These are phyloP conservation scores for Monosporozyma aerobia DNA, from an alignment of 805 yeast species.

Conservation along the genomic window DNA sequence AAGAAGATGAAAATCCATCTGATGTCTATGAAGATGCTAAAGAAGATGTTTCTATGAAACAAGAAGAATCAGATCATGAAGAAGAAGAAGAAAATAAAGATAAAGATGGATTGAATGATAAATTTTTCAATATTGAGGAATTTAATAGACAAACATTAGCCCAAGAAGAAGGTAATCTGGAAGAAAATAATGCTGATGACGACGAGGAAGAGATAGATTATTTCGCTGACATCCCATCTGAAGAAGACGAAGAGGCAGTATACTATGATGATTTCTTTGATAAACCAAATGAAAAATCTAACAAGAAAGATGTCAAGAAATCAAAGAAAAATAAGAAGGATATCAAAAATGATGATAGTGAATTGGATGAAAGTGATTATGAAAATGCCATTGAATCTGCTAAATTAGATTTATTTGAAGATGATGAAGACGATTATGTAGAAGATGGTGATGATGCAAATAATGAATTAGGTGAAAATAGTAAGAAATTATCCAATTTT, in stretches of 20 bases:
- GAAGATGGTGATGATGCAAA: slow-evolving; percentile 17
- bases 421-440: slow-evolving; percentile 19
- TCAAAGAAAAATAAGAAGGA: not conserved
- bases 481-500: slow-evolving; percentile 49
- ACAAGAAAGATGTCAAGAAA: slow-evolving; percentile 1
- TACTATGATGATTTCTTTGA: slow-evolving; percentile 64
- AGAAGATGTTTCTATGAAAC: slow-evolving; percentile 7
- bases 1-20: slow-evolving; percentile 16
- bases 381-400: slow-evolving; percentile 51
- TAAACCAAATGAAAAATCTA: slow-evolving; percentile 16
- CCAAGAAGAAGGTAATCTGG: slow-evolving; percentile 43
- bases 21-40: not conserved
- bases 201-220: slow-evolving; percentile 46
- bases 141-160: slow-evolving; percentile 69
- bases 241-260: slow-evolving; percentile 44
- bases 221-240: slow-evolving; percentile 45
- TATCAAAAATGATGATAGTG: slow-evolving; percentile 8
- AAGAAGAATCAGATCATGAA: slow-evolving; percentile 21
- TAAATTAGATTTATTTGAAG: slow-evolving; percentile 47
- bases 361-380: slow-evolving; percentile 35
- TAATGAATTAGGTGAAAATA: slow-evolving; percentile 18
- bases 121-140: slow-evolving; percentile 74
- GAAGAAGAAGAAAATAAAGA: slow-evolving; percentile 21
- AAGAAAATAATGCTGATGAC: slow-evolving; percentile 34
- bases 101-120: slow-evolving; percentile 58